phyloP scores from a whole-genome alignment of 2,329 filamentous ascomycete genomes.

The Botrytis aclada region DNA sequence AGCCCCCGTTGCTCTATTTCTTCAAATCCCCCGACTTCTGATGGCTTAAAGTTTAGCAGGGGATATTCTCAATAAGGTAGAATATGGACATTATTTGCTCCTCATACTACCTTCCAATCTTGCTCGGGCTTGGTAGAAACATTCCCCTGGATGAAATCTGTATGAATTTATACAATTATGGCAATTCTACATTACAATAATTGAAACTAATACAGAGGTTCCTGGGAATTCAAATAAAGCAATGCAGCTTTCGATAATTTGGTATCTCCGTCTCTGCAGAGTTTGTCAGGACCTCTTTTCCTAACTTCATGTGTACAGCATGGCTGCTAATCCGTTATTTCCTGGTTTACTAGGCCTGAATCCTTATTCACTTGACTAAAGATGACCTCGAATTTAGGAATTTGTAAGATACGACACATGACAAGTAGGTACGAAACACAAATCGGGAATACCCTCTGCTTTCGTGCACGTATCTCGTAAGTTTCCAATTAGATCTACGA shows the following conservation, averaged over 20 bases:
- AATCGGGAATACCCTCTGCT: neutral
- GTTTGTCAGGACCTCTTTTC: neutral
- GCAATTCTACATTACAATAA: neutral
- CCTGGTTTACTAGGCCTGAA: neutral
- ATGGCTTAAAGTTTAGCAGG: neutral
- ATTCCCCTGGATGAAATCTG: neutral
- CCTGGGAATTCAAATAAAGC: neutral
- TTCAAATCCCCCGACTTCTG: neutral
- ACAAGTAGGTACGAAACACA: neutral
- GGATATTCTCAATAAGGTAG: neutral
- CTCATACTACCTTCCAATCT: neutral
- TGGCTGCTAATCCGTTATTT: neutral
- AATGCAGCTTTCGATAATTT: too few species aligned
- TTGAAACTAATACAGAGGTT: neutral
- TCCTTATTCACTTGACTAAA: neutral
- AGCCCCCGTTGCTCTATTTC: neutral
- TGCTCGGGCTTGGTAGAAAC: neutral
- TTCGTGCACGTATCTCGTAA: neutral
- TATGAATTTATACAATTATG: too few species aligned
- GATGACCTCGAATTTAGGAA: neutral
- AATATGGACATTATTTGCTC: neutral
- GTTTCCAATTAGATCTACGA: neutral
- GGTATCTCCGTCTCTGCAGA: neutral
- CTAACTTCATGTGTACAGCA: neutral
- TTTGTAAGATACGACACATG: neutral